A percentile compares a stretch with the other conserved stretches of the same genome.
These are phyloP conservation scores for Rutidosis leptorrhynchoides DNA, from an alignment of 129 eudicot species.

Conservation along the genomic window DNA sequence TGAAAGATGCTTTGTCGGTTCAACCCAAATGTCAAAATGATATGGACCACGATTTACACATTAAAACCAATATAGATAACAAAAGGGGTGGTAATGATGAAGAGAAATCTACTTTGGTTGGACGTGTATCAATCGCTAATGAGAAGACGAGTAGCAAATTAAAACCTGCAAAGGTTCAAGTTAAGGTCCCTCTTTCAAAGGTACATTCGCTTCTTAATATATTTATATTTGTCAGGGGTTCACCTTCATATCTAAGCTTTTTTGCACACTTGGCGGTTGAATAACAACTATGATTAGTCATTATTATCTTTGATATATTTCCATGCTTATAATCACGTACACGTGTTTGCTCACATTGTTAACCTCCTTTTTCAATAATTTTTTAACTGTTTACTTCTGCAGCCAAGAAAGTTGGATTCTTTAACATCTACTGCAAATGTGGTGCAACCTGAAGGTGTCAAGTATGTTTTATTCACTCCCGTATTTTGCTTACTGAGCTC, in stretches of 20 bases:
- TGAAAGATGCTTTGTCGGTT: slow-evolving; percentile 32
- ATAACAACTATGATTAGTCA: neutral
- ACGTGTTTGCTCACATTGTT: slow-evolving; percentile 5
- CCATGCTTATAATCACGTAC: neutral
- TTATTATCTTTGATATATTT: neutral
- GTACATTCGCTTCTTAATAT: slow-evolving; percentile 21
- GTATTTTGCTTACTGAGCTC: slow-evolving; percentile 13
- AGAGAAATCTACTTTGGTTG: slow-evolving; percentile 31
- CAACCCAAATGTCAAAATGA: slow-evolving; percentile 35
- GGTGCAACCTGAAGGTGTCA: slow-evolving; percentile 43
- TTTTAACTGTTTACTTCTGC: slow-evolving; percentile 33
- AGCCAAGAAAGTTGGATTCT: slow-evolving; percentile 42
- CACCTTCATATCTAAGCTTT: neutral
- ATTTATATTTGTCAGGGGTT: neutral
- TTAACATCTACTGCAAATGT: slow-evolving; percentile 34
- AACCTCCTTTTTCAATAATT: neutral
- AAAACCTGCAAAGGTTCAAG: slow-evolving; percentile 37
- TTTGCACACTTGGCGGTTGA: neutral
- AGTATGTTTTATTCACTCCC: slow-evolving; percentile 48
- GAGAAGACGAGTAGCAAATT: slow-evolving; percentile 43
- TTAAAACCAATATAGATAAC: slow-evolving; percentile 45
- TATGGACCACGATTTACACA: slow-evolving; percentile 23
- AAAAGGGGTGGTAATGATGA: slow-evolving; percentile 34
- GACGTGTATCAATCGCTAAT: slow-evolving; percentile 42
- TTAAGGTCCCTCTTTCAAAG: slow-evolving; percentile 39